phyloP scores from a whole-genome alignment of 192 early-diverging fungal species.

The Dissophora ornata region DNA sequence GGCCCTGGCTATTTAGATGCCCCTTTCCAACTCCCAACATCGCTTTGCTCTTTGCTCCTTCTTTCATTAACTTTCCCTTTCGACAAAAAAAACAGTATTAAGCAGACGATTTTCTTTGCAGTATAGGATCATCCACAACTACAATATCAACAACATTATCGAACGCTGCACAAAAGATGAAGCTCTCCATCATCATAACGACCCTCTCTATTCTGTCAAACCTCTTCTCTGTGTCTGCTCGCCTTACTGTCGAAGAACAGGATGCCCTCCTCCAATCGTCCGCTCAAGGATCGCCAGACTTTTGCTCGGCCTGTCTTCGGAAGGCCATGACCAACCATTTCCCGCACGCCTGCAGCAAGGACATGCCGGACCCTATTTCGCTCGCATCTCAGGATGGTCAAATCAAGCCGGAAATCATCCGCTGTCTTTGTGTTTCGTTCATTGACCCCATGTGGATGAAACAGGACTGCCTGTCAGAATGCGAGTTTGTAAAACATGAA shows the following conservation, averaged over 20 bases:
- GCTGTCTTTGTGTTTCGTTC: conserved; percentile 30
- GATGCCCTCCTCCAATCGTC: background rate
- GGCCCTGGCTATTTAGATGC: no score
- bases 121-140: no score
- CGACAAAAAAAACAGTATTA: no score
- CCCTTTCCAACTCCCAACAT: no score
- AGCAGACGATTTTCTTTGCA: no score
- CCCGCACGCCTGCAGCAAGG: conserved; percentile 22
- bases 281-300: background rate
- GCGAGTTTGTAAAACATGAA: conserved; percentile 11
- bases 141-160: no score
- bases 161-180: no score
- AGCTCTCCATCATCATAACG: no score
- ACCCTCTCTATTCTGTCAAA: no score
- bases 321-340: conserved; percentile 47
- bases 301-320: conserved; percentile 27
- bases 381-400: background rate
- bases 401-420: conserved; percentile 4
- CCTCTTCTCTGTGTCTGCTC: background rate
- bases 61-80: no score
- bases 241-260: background rate
- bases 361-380: conserved; percentile 5
- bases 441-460: conserved; percentile 30
- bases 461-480: conserved; percentile 25
- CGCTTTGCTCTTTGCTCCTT: no score